Conservation (phyloP, 1,284 basidiomycete species). For the Microbotryomycetes sp. region DNA sequence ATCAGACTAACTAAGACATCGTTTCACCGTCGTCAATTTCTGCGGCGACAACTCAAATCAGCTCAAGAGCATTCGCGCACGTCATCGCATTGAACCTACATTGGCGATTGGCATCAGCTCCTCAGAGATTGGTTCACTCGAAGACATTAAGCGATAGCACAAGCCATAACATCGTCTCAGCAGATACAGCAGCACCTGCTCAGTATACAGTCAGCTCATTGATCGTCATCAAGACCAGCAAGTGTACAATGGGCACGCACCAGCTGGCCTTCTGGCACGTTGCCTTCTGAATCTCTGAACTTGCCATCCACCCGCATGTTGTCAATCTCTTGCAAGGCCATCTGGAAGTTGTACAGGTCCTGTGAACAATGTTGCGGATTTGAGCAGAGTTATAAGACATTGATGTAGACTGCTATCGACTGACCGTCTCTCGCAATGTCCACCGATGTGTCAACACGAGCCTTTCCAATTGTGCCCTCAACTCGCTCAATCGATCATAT, state of each 20-base stretch:
- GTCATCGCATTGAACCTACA: constrained; percentile 49
- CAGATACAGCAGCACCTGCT: constrained; percentile 84
- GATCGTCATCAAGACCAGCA: constrained; percentile 33
- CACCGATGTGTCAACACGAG: constrained; percentile 92
- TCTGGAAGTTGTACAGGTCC: constrained; percentile 59
- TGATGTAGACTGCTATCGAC: constrained; percentile 15
- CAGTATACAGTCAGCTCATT: constrained; percentile 37
- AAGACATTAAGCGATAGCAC: constrained; percentile 87
- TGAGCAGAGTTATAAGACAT: neutral
- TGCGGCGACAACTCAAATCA: neutral
- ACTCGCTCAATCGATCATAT: constrained; percentile 80
- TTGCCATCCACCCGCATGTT: constrained; percentile 94
- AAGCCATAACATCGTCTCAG: constrained; percentile 92
- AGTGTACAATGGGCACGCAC: constrained; percentile 49
- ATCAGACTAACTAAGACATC: constrained; percentile 34
- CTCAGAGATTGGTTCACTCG: constrained; percentile 83
- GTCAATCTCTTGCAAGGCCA: constrained; percentile 93
- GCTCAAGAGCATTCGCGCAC: neutral
- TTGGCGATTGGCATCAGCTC: constrained; percentile 46
- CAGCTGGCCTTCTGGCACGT: constrained; percentile 83
- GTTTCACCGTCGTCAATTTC: constrained; percentile 37
- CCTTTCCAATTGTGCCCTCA: constrained; percentile 79
- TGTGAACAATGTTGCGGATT: neutral
- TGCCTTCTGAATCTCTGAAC: constrained; percentile 90
- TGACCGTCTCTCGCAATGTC: constrained; percentile 87